Base-by-base conservation (phyloP, 2,329 filamentous ascomycete species). In the Geoglossum cookeanum region DNA sequence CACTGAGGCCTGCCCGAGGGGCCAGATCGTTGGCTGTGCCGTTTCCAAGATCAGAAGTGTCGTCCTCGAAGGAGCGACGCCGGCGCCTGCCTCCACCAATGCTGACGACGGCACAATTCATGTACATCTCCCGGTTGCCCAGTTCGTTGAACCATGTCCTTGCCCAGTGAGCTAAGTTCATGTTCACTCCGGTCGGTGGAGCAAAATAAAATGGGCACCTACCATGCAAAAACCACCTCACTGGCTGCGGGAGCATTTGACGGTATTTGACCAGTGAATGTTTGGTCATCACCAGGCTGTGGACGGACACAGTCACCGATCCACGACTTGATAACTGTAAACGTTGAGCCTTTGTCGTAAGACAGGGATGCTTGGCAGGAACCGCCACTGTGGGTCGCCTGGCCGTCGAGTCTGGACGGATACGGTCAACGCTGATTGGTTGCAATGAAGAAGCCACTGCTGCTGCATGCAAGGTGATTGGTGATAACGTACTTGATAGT, bases 111-210 rank as follows among this genome's bases (percentile, higher is more conserved):
- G 85, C 87, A 64, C 91, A 98, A 77, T 95, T 94, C 89, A 95
- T 94, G 77, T 97, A 96, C 77, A 95, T 88, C 68, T 97, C 92
- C 0, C 90, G 83, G 73, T 95, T 95, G 2, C 92, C 92, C 7
- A 94, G 66, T 59, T 84, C 85, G 70, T 97, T 97, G 70, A 94
- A 81, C 92, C 92, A 97, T 0, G 88, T 88, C 87, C 87, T 90
- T 44, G 80, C 80, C 89, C 89, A 96, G 0, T 90, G 68, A 59
- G 80, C 83, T 30, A 87, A 87, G 4, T 97, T 74, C 0, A 83
- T 86, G 32, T 85, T 90, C 45, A 88, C 78, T 3, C 91, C 92
- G 1, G 82, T 72, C 7, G 83, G 80, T 52, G 96, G 76, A 27
- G 82, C 78, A 48, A 17, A 17, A 27, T n/a, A 8, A 49, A 49